phyloP scores from a whole-genome alignment of 140 eudicot genomes.

The Flaveria floridana region DNA sequence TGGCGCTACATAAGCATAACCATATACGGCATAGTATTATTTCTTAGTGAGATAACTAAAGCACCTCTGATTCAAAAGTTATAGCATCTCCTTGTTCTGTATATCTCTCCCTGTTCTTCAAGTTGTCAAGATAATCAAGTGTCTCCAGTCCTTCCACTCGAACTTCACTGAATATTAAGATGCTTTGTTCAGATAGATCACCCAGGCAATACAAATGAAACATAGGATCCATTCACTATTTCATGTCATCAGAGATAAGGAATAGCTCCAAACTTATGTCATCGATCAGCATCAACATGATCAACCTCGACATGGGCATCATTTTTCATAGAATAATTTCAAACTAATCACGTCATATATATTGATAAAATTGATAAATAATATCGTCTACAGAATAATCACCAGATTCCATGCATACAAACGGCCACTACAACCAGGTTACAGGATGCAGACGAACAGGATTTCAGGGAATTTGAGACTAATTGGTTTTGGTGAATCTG shows the following conservation, averaged over 20 bases:
- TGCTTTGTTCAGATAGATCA: constrained; percentile 7
- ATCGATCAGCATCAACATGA: constrained; percentile 2
- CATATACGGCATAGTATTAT: neutral
- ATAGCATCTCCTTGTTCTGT: constrained; percentile 90
- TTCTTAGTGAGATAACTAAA: constrained; percentile 19
- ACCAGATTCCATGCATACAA: neutral
- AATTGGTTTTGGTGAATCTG: neutral
- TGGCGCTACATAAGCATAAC: constrained; percentile 5
- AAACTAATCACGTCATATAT: neutral
- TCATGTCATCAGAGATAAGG: neutral
- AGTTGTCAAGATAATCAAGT: constrained; percentile 84
- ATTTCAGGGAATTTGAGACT: neutral
- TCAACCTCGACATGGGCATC: constrained; percentile 9
- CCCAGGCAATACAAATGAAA: neutral
- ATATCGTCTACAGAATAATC: neutral
- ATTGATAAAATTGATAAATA: neutral
- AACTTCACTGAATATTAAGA: constrained; percentile 58
- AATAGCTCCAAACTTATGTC: too few relatives aligned
- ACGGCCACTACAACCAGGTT: neutral
- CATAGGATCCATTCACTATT: neutral
- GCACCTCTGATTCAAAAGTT: constrained; percentile 80
- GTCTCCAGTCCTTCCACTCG: constrained; percentile 95
- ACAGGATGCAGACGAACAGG: neutral
- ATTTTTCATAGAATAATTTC: neutral
- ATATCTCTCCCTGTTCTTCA: constrained; percentile 59